Base-by-base conservation (phyloP, 2,329 filamentous ascomycete species). In the Chaetomiaceae sp. region DNA sequence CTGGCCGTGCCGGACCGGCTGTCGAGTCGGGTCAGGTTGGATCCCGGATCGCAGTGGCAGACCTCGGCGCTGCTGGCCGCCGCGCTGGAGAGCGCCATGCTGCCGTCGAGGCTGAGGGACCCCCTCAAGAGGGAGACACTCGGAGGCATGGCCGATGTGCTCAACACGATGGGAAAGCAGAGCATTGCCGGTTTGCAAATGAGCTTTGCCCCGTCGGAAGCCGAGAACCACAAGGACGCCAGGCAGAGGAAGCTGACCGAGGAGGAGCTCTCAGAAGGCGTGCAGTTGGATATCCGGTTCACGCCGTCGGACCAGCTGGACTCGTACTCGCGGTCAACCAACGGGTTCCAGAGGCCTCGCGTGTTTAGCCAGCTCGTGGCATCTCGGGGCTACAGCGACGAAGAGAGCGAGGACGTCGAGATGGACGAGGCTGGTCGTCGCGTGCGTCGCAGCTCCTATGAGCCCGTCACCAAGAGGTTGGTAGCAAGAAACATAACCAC, bases 91-190 rank as follows among this genome's bases (percentile, higher is more conserved):
- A 89, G 82, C 20, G 80, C 86, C 30, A 88, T 86, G 1, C 70
- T 97, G 13, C 87, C 88, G 6, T 85, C 88, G 1, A 79, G 92
- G 3, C 69, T 96, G 25, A 77, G 75, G 25, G 67, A 74, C 10
- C 66, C 66, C 4, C 66, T 60, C 55, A 73, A 65, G 58, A 70
- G 70, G 54, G 75, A 63, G 20, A 81, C 76, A 1, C 69, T 93
- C 40, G 76, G 78, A 34, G 77, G 82, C 44, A 68, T 92, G 40
- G 79, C 84, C 27, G 79, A 82, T 48, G 74, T 79, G 12, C 70
- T 95, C 47, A 91, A 89, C 58, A 76, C 82, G 25, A 83, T 86
- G 51, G 89, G 88, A n/a, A 86, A 82, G 54, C 89, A 91, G 62
- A 86, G 81, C 21, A 82, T 97, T 30, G 88, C 86, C 6, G 83